Evolutionary conservation across 1,284 basidiomycete genomes (phyloP).

Genomic region (Ustilago xerochloae): DNA sequence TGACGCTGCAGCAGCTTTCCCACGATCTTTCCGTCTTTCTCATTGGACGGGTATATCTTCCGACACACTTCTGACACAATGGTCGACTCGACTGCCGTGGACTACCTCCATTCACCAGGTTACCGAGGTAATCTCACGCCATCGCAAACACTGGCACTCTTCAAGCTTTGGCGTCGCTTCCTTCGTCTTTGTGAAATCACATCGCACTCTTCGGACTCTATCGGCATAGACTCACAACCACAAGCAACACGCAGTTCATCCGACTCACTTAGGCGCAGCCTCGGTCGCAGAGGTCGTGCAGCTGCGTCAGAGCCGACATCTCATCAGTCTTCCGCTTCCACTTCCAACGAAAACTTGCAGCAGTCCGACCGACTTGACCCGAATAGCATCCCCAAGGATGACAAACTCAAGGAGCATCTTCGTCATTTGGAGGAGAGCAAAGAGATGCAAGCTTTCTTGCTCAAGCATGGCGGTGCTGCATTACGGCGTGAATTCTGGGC

Average conservation of each 20-base stretch:
- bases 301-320: slow-evolving; percentile 31
- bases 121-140: slow-evolving; percentile 54
- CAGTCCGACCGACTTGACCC: slow-evolving; percentile 7
- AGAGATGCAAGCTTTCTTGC: slow-evolving; percentile 60
- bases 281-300: slow-evolving; percentile 13
- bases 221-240: slow-evolving; percentile 21
- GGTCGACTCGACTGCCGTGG: slow-evolving; percentile 27
- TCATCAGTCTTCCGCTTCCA: slow-evolving; percentile 22
- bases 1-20: no score
- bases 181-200: slow-evolving; percentile 57
- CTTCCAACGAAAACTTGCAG: slow-evolving; percentile 19
- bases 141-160: slow-evolving; percentile 55
- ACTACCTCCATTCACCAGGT: slow-evolving; percentile 49
- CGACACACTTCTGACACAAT: slow-evolving; percentile 4
- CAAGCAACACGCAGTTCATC: slow-evolving; percentile 26
- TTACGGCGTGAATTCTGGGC: slow-evolving; percentile 61
- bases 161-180: slow-evolving; percentile 62
- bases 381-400: slow-evolving; percentile 45
- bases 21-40: not conserved
- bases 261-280: slow-evolving; percentile 21
- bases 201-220: slow-evolving; percentile 38
- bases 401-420: slow-evolving; percentile 60
- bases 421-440: slow-evolving; percentile 61
- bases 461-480: slow-evolving; percentile 54
- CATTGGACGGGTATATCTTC: not conserved